Evolutionary conservation across 2,329 filamentous ascomycete species (phyloP).

Genomic region (Penicillium sp.): DNA sequence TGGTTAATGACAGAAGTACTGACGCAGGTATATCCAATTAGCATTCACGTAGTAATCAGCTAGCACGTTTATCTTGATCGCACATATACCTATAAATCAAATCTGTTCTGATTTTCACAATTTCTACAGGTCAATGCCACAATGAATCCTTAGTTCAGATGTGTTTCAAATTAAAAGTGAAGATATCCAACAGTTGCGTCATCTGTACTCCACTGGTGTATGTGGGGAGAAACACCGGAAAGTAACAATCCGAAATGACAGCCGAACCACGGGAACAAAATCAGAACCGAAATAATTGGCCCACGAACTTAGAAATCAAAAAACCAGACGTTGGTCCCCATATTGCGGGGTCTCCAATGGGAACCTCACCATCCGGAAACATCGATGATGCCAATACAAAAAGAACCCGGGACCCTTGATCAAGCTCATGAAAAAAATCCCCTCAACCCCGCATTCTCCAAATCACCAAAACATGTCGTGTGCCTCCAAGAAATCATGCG

Average conservation of each 20-base stretch:
- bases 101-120: background rate
- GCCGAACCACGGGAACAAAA: background rate
- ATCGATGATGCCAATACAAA: background rate
- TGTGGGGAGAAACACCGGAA: background rate
- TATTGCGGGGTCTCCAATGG: constrained; percentile 2
- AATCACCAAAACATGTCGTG: background rate
- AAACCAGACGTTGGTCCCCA: background rate
- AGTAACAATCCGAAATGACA: background rate
- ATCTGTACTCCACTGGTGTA: background rate
- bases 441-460: background rate
- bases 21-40: no score
- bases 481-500: constrained; percentile 25
- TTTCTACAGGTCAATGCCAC: background rate
- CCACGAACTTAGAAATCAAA: background rate
- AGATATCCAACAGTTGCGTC: background rate
- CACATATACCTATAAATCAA: background rate
- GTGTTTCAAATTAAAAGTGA: background rate
- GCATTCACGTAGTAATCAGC: background rate
- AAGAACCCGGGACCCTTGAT: background rate
- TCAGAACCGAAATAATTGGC: background rate
- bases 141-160: background rate
- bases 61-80: background rate
- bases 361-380: background rate
- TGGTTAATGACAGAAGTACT: no score
- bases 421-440: background rate